phyloP scores from a whole-genome alignment of 192 early-diverging fungal species.

The Coemansia sp. region DNA sequence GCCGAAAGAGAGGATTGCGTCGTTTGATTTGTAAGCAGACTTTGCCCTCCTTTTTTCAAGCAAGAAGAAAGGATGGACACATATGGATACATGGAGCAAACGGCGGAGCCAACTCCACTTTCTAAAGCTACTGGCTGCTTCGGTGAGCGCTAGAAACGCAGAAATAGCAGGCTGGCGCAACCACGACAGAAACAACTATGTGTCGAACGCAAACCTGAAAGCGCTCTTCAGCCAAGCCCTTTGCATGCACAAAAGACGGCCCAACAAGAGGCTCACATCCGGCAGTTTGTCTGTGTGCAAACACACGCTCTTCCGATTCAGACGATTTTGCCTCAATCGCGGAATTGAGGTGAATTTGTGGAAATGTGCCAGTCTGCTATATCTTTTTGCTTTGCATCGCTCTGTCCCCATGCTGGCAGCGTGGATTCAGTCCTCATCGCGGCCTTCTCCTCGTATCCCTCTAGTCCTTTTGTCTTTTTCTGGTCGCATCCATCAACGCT shows the following conservation, averaged over 20 bases:
- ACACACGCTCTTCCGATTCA: not conserved
- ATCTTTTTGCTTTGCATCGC: not conserved
- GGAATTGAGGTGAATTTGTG: not conserved
- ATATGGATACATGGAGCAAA: not conserved
- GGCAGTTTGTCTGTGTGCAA: too few relatives aligned
- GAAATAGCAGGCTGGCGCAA: too few relatives aligned
- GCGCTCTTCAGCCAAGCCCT: too few relatives aligned
- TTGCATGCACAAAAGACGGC: too few relatives aligned
- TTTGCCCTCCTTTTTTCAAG: not conserved
- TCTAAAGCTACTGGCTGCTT: conserved; percentile 41
- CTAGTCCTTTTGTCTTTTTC: not conserved
- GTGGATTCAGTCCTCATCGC: not conserved
- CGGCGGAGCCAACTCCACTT: not conserved
- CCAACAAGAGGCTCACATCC: too few relatives aligned
- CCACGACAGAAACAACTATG: too few relatives aligned
- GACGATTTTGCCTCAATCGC: not conserved
- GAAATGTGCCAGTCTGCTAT: not conserved
- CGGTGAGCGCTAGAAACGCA: too few relatives aligned
- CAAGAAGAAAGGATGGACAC: too few relatives aligned
- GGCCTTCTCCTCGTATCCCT: not conserved
- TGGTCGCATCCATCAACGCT: conserved; percentile 1
- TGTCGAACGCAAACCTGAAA: too few relatives aligned
- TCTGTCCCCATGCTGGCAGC: not conserved
- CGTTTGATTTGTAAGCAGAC: conserved; percentile 4
- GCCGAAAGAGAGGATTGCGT: not conserved